phyloP scores from a whole-genome alignment of 139 green algal species.

The Chlamydomonas asymmetrica region DNA sequence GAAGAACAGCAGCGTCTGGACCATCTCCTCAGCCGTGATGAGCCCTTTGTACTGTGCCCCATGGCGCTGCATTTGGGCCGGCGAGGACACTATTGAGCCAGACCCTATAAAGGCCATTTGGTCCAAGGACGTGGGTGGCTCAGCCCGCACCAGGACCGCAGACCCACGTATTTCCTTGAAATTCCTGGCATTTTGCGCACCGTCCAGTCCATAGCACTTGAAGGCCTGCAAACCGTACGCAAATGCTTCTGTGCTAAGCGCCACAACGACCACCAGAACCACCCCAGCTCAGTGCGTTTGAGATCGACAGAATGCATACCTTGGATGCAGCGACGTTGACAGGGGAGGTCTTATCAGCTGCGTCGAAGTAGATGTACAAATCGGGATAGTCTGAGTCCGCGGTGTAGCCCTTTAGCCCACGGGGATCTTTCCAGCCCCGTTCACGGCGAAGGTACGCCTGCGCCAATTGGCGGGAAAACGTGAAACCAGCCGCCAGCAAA shows the following conservation, averaged over 20 bases:
- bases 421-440: background rate
- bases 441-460: background rate
- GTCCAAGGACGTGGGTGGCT: background rate
- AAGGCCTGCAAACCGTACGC: no score
- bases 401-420: background rate
- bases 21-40: background rate
- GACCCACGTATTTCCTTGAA: background rate
- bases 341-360: background rate
- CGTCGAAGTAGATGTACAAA: background rate
- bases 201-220: background rate
- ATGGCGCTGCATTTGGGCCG: background rate
- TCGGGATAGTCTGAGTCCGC: background rate
- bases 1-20: constrained; percentile 7
- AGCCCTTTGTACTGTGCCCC: background rate
- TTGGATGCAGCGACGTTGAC: constrained; percentile 2
- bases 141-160: background rate
- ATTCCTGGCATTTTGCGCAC: background rate
- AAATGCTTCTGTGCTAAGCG: no score
- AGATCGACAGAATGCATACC: no score
- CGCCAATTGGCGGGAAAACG: no score
- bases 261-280: no score
- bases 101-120: background rate
- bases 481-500: no score
- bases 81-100: background rate
- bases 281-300: no score